These are phyloP conservation scores for Xylariales sp. DNA, from an alignment of 2,329 filamentous ascomycete species.

Conservation along the genomic window DNA sequence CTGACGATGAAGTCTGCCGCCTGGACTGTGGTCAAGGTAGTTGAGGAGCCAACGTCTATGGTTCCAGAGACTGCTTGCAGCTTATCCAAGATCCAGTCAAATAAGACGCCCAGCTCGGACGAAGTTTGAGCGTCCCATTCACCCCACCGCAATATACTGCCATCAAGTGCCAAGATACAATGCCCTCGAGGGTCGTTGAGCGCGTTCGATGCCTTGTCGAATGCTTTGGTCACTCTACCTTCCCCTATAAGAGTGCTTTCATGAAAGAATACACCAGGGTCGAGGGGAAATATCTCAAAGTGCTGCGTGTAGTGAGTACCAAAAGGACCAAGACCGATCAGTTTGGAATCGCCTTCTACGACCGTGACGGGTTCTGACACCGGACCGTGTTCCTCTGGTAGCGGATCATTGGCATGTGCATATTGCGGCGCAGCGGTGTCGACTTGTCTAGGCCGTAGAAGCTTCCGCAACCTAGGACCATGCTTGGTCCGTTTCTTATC, in stretches of 20 bases:
- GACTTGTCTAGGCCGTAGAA: slow-evolving; percentile 35
- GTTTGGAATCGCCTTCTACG: slow-evolving; percentile 26
- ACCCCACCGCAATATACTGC: slow-evolving; percentile 48
- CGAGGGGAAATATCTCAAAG: slow-evolving; percentile 58
- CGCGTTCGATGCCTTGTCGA: slow-evolving; percentile 26
- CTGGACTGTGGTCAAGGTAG: slow-evolving; percentile 20
- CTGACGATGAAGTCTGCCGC: slow-evolving; percentile 41
- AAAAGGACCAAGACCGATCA: slow-evolving; percentile 55
- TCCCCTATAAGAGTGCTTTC: slow-evolving; percentile 54
- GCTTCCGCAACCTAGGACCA: slow-evolving; percentile 38
- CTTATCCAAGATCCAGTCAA: slow-evolving; percentile 53
- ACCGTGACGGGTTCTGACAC: slow-evolving; percentile 15
- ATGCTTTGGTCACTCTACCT: slow-evolving; percentile 40
- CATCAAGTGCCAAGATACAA: slow-evolving; percentile 41
- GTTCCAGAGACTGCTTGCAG: slow-evolving; percentile 24
- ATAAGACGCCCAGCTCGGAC: slow-evolving; percentile 57
- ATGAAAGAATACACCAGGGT: slow-evolving; percentile 53
- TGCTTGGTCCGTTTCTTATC: no score
- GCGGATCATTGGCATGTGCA: slow-evolving; percentile 47
- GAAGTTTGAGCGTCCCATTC: slow-evolving; percentile 54
- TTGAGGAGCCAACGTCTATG: slow-evolving; percentile 11
- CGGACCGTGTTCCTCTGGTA: slow-evolving; percentile 28
- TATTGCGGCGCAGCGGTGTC: slow-evolving; percentile 50
- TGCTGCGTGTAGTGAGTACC: slow-evolving; percentile 58
- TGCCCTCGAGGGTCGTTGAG: slow-evolving; percentile 28